These are phyloP conservation scores for Backusella australiensis DNA, from an alignment of 192 early-diverging fungal genomes.

Conservation along the genomic window DNA sequence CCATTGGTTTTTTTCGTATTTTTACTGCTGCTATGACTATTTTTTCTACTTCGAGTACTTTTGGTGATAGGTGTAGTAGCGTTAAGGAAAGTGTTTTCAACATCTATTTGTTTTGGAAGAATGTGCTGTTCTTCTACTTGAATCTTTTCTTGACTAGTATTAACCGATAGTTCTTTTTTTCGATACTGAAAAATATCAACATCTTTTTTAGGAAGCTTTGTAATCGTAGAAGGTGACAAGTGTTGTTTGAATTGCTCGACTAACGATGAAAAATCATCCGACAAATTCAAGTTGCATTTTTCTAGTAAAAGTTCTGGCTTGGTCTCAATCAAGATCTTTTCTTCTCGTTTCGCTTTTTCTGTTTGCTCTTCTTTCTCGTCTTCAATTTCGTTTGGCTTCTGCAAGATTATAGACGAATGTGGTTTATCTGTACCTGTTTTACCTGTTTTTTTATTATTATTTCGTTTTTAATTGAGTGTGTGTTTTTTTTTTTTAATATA, in stretches of 20 bases:
- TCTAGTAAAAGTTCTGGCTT: background rate
- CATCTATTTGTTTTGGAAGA: background rate
- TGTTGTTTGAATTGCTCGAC: background rate
- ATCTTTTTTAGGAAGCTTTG: background rate
- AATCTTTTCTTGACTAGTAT: background rate
- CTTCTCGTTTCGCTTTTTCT: background rate
- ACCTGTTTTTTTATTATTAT: background rate
- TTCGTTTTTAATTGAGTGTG: too few relatives aligned
- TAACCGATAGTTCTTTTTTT: background rate
- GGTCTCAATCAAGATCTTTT: background rate
- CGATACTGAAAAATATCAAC: background rate
- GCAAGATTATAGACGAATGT: background rate
- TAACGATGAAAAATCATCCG: constrained; percentile 5
- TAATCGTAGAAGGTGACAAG: background rate
- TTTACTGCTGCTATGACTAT: background rate
- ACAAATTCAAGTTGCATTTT: constrained; percentile 8
- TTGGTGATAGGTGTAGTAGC: background rate
- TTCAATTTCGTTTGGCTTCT: background rate
- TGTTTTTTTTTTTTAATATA: background rate
- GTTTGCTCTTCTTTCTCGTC: background rate
- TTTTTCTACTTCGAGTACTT: background rate
- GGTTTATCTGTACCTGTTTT: background rate
- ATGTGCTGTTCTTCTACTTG: background rate
- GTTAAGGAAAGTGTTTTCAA: background rate
- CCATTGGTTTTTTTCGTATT: background rate